A percentile compares a stretch with the other conserved stretches of the same genome.
Conservation (phyloP, 2,329 filamentous ascomycete species). For the Lachnellula subtilissima region DNA sequence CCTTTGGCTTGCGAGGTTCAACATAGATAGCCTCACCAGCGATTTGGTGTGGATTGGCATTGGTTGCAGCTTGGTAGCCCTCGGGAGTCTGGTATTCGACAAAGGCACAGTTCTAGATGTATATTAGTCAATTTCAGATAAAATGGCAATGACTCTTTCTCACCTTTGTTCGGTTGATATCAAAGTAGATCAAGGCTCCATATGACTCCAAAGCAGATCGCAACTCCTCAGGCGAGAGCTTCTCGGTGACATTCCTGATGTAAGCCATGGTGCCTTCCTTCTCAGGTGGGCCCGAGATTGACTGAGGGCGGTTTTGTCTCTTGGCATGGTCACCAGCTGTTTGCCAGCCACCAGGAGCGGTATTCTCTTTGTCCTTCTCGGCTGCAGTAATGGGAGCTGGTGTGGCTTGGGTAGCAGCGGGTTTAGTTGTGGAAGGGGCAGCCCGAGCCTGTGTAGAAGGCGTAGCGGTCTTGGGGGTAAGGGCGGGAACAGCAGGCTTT, state of each 20-base stretch:
- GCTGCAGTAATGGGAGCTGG: slow-evolving; percentile 37
- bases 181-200: slow-evolving; percentile 67
- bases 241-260: slow-evolving; percentile 92
- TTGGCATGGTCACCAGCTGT: slow-evolving; percentile 78
- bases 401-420: slow-evolving; percentile 38
- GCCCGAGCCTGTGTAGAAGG: slow-evolving; percentile 51
- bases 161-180: slow-evolving; percentile 82
- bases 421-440: slow-evolving; percentile 39
- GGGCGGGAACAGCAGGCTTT: slow-evolving; percentile 51
- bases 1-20: slow-evolving; percentile 81
- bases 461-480: slow-evolving; percentile 50
- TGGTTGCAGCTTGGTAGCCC: slow-evolving; percentile 76
- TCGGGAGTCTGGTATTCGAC: slow-evolving; percentile 82
- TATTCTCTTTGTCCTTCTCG: slow-evolving; percentile 30
- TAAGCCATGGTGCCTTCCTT: slow-evolving; percentile 79
- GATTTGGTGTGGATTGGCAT: slow-evolving; percentile 80
- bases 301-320: slow-evolving; percentile 72
- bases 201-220: slow-evolving; percentile 66
- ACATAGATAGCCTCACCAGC: slow-evolving; percentile 79
- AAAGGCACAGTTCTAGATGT: slow-evolving; percentile 82
- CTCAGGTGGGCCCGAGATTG: slow-evolving; percentile 56
- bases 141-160: slow-evolving; percentile 17
- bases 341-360: slow-evolving; percentile 67
- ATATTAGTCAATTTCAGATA: slow-evolving; percentile 9
- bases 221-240: slow-evolving; percentile 71